These are phyloP conservation scores for Trichoderma aggressivum DNA, from an alignment of 2,329 filamentous ascomycete species.

Conservation along the genomic window DNA sequence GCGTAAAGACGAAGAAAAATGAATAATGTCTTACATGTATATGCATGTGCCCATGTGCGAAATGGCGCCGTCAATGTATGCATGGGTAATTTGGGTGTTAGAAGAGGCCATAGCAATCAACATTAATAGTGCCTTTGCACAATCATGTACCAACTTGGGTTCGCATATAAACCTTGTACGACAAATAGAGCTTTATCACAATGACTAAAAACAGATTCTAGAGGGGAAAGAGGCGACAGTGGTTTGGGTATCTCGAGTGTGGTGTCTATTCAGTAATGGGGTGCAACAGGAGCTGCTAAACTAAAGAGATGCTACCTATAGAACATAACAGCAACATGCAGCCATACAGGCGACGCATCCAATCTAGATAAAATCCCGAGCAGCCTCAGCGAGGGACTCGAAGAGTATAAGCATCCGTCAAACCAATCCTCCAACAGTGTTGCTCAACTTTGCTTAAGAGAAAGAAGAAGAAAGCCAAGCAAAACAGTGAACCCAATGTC, in stretches of 20 bases:
- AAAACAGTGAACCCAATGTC: conserved; percentile 13
- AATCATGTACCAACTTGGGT: neutral
- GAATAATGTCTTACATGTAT: conserved; percentile 28
- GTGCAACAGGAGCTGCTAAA: conserved; percentile 27
- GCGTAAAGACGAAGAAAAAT: conserved; percentile 49
- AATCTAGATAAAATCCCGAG: conserved; percentile 29
- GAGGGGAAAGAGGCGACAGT: conserved; percentile 15
- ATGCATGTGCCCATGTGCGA: neutral
- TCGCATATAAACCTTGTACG: neutral
- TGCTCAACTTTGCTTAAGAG: conserved; percentile 15
- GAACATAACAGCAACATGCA: conserved; percentile 13
- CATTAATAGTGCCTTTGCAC: neutral
- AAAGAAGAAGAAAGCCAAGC: conserved; percentile 12
- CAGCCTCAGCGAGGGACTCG: conserved; percentile 4
- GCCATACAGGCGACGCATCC: conserved; percentile 28
- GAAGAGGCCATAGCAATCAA: conserved; percentile 1
- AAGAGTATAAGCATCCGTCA: conserved; percentile 18
- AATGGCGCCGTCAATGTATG: neutral
- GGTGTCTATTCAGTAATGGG: conserved; percentile 33
- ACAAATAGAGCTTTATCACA: neutral
- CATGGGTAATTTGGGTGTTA: neutral
- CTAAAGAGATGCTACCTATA: conserved; percentile 12
- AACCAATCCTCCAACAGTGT: conserved; percentile 18
- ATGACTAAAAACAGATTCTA: neutral
- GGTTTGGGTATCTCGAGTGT: conserved; percentile 35